phyloP scores from a whole-genome alignment of 495 filamentous ascomycete genomes.

The Penicillium samsonianum region DNA sequence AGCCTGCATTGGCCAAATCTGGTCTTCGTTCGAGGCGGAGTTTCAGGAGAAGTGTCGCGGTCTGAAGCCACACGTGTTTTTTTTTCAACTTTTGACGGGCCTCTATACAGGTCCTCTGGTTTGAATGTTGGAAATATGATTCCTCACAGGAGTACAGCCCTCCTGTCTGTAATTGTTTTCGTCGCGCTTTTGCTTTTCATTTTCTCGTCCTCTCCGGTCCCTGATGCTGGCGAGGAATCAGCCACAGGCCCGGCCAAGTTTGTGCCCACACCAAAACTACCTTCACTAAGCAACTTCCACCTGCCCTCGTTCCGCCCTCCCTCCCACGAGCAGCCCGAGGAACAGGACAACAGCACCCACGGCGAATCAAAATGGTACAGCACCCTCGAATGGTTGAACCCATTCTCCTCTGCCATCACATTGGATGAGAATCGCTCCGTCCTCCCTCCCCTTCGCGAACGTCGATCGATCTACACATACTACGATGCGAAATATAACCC shows the following conservation, averaged over 20 bases:
- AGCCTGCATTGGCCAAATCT: constrained; percentile 17
- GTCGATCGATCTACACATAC: constrained; percentile 88
- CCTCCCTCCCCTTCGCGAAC: constrained; percentile 71
- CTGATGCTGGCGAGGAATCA: constrained; percentile 28
- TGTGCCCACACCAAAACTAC: constrained; percentile 45
- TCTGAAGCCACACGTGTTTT: constrained; percentile 15
- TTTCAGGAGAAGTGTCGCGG: constrained; percentile 15
- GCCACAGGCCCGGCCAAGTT: constrained; percentile 34
- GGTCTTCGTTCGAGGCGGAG: constrained; percentile 19
- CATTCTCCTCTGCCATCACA: constrained; percentile 84
- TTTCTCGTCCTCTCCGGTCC: constrained; percentile 44
- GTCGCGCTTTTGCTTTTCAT: constrained; percentile 48
- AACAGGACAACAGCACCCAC: constrained; percentile 76
- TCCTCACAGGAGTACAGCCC: constrained; percentile 44
- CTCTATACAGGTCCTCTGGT: constrained; percentile 7
- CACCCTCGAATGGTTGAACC: constrained; percentile 85
- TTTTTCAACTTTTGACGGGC: constrained; percentile 8
- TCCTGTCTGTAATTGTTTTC: constrained; percentile 46
- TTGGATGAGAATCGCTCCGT: constrained; percentile 85
- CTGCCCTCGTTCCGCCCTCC: constrained; percentile 60
- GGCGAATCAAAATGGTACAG: constrained; percentile 82
- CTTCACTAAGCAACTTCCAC: constrained; percentile 39
- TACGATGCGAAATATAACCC: constrained; percentile 64
- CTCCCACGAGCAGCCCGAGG: constrained; percentile 76
- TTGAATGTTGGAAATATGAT: constrained; percentile 37